Conservation (phyloP, 331 rosid species). For the Stylosanthes scabra region DNA sequence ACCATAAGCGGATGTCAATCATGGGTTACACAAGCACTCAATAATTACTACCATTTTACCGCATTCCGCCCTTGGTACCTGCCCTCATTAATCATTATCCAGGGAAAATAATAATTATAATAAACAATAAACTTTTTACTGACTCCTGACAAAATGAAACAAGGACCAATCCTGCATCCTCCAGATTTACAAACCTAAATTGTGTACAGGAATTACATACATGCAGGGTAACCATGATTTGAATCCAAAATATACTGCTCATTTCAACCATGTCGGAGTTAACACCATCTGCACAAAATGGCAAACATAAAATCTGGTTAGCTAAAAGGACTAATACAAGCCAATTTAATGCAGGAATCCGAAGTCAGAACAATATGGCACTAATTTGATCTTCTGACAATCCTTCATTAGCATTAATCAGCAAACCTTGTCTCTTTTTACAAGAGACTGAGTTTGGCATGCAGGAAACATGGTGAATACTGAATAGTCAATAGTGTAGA, state of each 20-base stretch:
- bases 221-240: slow-evolving; percentile 36
- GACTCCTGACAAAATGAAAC: slow-evolving; percentile 47
- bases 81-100: slow-evolving; percentile 34
- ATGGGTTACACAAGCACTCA: slow-evolving; percentile 9
- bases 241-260: slow-evolving; percentile 31
- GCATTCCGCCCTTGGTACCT: slow-evolving; percentile 18
- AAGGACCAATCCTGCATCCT: slow-evolving; percentile 41
- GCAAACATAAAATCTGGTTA: slow-evolving; percentile 37
- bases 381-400: slow-evolving; percentile 15
- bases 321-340: slow-evolving; percentile 26
- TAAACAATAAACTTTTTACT: slow-evolving; percentile 43
- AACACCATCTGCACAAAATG: slow-evolving; percentile 60
- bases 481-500: not conserved
- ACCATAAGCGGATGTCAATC: slow-evolving; percentile 6
- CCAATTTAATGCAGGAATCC: not conserved
- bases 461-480: not conserved
- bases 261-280: slow-evolving; percentile 41
- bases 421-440: not conserved
- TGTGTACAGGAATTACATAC: slow-evolving; percentile 64
- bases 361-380: slow-evolving; percentile 1
- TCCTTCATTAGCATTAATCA: not conserved
- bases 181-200: slow-evolving; percentile 65
- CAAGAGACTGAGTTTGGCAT: not conserved
- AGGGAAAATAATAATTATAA: slow-evolving; percentile 30
- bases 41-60: slow-evolving; percentile 20